Conservation (phyloP, 108 stramenopile species). For the Skeletonema marinoi region DNA sequence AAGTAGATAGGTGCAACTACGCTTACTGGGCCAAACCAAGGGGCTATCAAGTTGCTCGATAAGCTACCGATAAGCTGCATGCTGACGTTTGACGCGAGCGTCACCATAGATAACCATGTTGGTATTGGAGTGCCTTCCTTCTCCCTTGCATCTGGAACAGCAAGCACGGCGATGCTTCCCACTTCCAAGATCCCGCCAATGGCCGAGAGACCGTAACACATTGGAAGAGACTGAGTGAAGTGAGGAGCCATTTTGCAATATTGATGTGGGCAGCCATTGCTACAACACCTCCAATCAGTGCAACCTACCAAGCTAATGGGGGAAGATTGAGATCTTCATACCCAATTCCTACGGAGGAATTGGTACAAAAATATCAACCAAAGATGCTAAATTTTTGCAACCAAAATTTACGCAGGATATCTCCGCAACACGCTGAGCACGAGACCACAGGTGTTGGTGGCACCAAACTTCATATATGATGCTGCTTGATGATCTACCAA, state of each 20-base stretch:
- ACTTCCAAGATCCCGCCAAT: slow-evolving; percentile 46
- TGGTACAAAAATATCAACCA: no score
- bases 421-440: no score
- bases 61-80: slow-evolving; percentile 24
- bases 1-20: slow-evolving; percentile 38
- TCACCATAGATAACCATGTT: background rate
- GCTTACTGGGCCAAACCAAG: slow-evolving; percentile 52
- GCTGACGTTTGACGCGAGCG: slow-evolving; percentile 28
- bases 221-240: slow-evolving; percentile 27
- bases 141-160: slow-evolving; percentile 24
- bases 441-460: no score
- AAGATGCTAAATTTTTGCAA: no score
- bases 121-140: slow-evolving; percentile 16
- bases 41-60: slow-evolving; percentile 28
- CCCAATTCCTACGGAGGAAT: no score
- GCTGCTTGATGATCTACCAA: slow-evolving; percentile 9
- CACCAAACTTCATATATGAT: background rate
- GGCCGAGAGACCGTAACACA: slow-evolving; percentile 28
- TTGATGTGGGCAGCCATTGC: no score
- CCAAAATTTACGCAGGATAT: no score
- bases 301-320: no score
- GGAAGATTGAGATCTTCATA: no score
- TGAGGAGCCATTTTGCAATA: background rate
- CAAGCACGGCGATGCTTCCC: slow-evolving; percentile 34
- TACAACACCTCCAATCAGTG: no score